Evolutionary conservation across 2,329 filamentous ascomycete genomes (phyloP).

Genomic region (Cercospora sojina): DNA sequence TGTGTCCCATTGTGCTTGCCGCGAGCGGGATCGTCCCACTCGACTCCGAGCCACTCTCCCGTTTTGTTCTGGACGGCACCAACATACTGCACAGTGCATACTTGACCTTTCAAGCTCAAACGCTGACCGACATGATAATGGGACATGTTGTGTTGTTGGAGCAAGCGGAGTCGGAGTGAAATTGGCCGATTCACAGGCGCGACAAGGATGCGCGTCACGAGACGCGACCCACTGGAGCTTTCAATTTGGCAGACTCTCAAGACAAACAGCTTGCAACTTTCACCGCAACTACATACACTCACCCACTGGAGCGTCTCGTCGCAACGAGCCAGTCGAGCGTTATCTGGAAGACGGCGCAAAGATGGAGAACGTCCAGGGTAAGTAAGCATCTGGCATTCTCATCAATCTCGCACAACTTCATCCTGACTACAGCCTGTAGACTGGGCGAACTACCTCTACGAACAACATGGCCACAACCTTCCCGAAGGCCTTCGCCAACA

Average conservation of each 20-base stretch:
- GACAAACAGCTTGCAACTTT: conserved; percentile 6
- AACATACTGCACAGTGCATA: conserved; percentile 83
- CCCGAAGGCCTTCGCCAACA: conserved; percentile 9
- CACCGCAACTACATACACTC: background rate
- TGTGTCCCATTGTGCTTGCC: conserved; percentile 91
- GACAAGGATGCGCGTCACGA: background rate
- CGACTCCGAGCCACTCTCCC: conserved; percentile 85
- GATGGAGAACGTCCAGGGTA: conserved; percentile 38
- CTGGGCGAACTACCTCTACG: conserved; percentile 35
- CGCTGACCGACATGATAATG: conserved; percentile 60
- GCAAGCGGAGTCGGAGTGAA: conserved; percentile 4
- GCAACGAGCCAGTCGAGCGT: background rate
- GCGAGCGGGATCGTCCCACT: conserved; percentile 86
- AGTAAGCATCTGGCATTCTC: conserved; percentile 17
- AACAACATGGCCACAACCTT: conserved; percentile 19
- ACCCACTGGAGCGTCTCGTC: background rate
- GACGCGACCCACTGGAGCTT: conserved; percentile 1
- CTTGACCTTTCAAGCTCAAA: conserved; percentile 71
- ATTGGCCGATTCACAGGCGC: conserved; percentile 3
- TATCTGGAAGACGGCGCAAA: background rate
- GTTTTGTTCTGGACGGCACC: conserved; percentile 73
- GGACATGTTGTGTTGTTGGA: conserved; percentile 11
- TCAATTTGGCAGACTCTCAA: background rate
- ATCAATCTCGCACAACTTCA: background rate
- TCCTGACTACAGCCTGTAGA: conserved; percentile 25